Base-by-base conservation (phyloP, 2,329 filamentous ascomycete genomes). In the Fonsecaea nubica region DNA sequence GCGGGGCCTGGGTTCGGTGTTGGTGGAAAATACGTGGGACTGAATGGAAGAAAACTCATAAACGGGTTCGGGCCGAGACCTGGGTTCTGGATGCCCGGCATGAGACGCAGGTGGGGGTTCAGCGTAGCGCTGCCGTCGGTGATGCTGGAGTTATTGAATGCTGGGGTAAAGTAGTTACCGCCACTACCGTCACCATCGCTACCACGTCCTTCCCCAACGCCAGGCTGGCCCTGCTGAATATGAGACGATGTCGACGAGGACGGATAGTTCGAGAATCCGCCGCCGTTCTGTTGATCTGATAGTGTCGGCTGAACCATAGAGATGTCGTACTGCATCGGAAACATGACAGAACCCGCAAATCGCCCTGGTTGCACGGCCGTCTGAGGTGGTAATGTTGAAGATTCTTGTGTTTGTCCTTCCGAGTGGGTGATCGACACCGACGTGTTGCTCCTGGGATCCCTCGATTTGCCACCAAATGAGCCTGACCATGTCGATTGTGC, bases 31-130 rank as follows among this genome's bases (percentile, higher is more conserved):
- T 54, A 63, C 10, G 59, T 7, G 9, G 56, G 36, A 15, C 36
- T 55, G 42, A 66, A 66, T 3, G 66, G 59, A 5, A 68, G 32
- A 45, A 61, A 63, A 13, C 38, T 58, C 7, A 56, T 35, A 56
- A 66, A 64, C 12, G 56, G 40, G 15, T 66, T 65, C 5, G 32
- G 38, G 6, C 50, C 33, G 21, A 63, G 52, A 12, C 21, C 15
- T 13, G 58, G 58, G 33, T 61, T 61, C 33, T 61, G 36, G 5
- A 61, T 15, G 33, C 58, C 58, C 9, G 58, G 58, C 58, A 61
- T 42, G 21, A 61, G 45, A 25, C 45, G 54, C 36, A 58, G 62
- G 38, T 52, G 52, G 4, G 42, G 54, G 30, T 40, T 45, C n/a
- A 12, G 21, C 38, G 12, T 38, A 15, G 25, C 12, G 54, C 13